Evolutionary conservation across 2,329 filamentous ascomycete genomes (phyloP).

Genomic region (Beauveria scarabaeidicola): DNA sequence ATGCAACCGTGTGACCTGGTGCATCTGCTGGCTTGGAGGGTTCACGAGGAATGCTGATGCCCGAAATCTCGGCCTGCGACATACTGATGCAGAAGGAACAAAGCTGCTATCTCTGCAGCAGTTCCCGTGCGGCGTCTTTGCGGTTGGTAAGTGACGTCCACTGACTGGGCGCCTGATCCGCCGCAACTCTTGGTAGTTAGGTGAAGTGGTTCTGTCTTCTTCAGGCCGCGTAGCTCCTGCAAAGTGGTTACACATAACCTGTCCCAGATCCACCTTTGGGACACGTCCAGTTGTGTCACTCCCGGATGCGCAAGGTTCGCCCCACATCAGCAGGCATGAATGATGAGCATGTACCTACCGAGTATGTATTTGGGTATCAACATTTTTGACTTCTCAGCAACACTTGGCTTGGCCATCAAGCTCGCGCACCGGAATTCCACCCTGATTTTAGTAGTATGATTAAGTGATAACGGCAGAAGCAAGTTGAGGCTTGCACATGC

Average conservation of each 20-base stretch:
- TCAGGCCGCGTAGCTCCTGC: neutral
- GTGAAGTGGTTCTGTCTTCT: neutral
- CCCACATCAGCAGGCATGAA: too few species aligned
- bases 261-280: too few species aligned
- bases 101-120: neutral
- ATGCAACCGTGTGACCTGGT: constrained; percentile 12
- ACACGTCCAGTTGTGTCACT: too few species aligned
- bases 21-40: neutral
- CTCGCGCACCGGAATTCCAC: neutral
- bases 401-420: neutral
- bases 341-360: too few species aligned
- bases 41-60: neutral
- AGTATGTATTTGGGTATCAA: neutral
- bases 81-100: neutral
- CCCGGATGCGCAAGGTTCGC: too few species aligned
- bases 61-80: neutral
- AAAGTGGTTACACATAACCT: too few species aligned
- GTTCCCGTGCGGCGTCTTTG: too few species aligned
- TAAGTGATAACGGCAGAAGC: neutral
- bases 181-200: neutral
- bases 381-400: neutral
- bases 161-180: neutral
- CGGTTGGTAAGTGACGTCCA: neutral
- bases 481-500: neutral
- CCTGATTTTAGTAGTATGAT: neutral